phyloP scores from a whole-genome alignment of 768 basidiomycete species.

The Arthromyces matolae region DNA sequence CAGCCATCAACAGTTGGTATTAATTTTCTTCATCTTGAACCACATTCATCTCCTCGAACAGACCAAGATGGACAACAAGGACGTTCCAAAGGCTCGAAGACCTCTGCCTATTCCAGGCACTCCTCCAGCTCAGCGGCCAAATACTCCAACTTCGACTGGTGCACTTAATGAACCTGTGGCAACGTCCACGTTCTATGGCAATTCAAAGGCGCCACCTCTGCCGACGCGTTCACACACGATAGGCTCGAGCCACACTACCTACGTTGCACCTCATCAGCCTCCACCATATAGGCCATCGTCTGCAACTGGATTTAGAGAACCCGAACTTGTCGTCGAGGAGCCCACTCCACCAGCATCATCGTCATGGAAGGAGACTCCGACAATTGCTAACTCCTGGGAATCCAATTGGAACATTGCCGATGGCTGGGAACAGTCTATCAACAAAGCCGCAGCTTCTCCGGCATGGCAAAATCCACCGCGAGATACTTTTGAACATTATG shows the following conservation, averaged over 20 bases:
- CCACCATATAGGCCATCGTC: slow-evolving; percentile 32
- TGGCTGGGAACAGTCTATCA: too few species aligned
- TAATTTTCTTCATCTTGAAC: background rate
- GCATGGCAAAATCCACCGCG: slow-evolving; percentile 16
- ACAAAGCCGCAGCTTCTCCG: background rate
- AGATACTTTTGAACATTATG: slow-evolving; percentile 11
- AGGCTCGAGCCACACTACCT: slow-evolving; percentile 44
- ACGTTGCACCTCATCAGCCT: slow-evolving; percentile 32
- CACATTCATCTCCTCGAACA: background rate
- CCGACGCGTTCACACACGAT: slow-evolving; percentile 35
- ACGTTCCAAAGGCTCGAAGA: slow-evolving; percentile 41
- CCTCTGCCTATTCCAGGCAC: slow-evolving; percentile 45
- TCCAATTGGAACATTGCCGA: too few species aligned
- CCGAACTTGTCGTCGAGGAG: slow-evolving; percentile 50
- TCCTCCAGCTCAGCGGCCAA: slow-evolving; percentile 34
- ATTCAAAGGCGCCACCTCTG: slow-evolving; percentile 32
- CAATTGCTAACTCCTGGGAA: background rate
- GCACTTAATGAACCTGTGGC: slow-evolving; percentile 24
- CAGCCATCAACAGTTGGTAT: slow-evolving; percentile 3
- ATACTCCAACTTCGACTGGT: slow-evolving; percentile 35
- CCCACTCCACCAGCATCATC: slow-evolving; percentile 19
- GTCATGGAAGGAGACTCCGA: background rate
- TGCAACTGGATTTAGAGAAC: slow-evolving; percentile 46
- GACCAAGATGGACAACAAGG: slow-evolving; percentile 44
- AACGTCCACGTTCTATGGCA: slow-evolving; percentile 36